Percentiles rank a stretch among this genome's conserved stretches.
phyloP scores from a whole-genome alignment of 2,329 filamentous ascomycete genomes.

The Emericellopsis atlantica region DNA sequence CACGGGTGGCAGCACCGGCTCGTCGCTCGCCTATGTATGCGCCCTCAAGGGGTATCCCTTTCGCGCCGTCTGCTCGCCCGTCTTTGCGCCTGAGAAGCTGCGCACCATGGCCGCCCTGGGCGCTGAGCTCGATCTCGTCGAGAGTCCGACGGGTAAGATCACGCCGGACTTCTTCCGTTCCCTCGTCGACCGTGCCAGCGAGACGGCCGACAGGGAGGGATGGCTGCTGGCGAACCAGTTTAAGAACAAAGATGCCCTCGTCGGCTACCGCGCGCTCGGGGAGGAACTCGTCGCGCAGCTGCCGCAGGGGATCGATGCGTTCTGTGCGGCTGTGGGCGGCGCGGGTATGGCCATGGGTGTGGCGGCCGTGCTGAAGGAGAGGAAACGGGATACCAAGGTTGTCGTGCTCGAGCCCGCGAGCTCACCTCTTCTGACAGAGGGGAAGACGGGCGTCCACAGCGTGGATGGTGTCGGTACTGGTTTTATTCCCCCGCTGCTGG shows the following conservation, averaged over 20 bases:
- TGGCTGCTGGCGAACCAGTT: conserved; percentile 5
- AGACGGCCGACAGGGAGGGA: neutral
- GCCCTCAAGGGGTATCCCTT: conserved; percentile 12
- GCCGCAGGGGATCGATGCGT: conserved; percentile 4
- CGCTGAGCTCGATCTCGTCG: conserved; percentile 4
- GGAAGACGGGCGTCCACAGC: neutral
- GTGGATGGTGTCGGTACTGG: conserved; percentile 3
- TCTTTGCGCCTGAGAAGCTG: conserved; percentile 5
- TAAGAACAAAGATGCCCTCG: conserved; percentile 4
- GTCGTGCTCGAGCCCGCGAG: conserved; percentile 3
- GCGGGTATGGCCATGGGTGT: conserved; percentile 6
- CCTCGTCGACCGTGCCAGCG: neutral
- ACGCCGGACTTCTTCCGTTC: conserved; percentile 4
- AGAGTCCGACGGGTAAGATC: conserved; percentile 3
- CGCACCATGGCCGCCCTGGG: conserved; percentile 6
- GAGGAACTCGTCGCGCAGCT: conserved; percentile 3
- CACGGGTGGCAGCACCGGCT: conserved; percentile 6
- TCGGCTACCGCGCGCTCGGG: conserved; percentile 5
- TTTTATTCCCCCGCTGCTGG: conserved; percentile 1
- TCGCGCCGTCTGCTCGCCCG: conserved; percentile 1
- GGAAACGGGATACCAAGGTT: neutral
- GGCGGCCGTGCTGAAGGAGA: neutral
- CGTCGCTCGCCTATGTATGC: conserved; percentile 5
- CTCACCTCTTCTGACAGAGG: neutral
- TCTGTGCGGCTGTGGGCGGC: conserved; percentile 5